Conservation (phyloP, 768 basidiomycete species). For the Lactifluus volemus region DNA sequence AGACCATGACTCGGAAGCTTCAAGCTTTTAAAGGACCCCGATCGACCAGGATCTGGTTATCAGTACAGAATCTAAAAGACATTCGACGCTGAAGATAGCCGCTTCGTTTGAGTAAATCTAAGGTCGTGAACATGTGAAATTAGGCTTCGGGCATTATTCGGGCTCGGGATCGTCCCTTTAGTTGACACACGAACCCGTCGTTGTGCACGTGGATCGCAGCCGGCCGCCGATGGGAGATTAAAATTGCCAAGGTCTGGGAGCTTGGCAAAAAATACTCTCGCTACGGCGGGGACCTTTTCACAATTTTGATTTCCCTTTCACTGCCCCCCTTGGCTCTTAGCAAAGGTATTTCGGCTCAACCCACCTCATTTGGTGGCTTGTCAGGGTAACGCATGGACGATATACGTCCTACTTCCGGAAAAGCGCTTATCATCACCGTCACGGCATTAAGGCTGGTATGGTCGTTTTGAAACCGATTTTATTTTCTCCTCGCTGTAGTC, state of each 20-base stretch:
- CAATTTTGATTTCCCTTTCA: neutral
- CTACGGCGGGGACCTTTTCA: neutral
- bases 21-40: neutral
- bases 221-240: neutral
- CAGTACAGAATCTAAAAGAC: too few relatives aligned
- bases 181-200: neutral
- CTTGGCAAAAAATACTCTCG: neutral
- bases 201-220: neutral
- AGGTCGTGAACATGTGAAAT: too few relatives aligned
- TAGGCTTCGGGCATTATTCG: neutral
- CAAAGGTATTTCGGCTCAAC: neutral
- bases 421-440: neutral
- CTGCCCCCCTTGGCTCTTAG: neutral
- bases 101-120: too few relatives aligned
- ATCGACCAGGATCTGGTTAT: neutral
- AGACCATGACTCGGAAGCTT: neutral
- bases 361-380: slow-evolving; percentile 1
- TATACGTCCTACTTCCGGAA: neutral
- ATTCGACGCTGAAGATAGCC: too few relatives aligned
- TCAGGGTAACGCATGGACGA: slow-evolving; percentile 9
- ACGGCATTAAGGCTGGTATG: neutral
- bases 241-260: neutral
- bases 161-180: neutral
- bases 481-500: neutral
- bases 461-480: neutral